These are phyloP conservation scores for Taiozyma sp. DNA, from an alignment of 1,139 yeast genomes.

Conservation along the genomic window DNA sequence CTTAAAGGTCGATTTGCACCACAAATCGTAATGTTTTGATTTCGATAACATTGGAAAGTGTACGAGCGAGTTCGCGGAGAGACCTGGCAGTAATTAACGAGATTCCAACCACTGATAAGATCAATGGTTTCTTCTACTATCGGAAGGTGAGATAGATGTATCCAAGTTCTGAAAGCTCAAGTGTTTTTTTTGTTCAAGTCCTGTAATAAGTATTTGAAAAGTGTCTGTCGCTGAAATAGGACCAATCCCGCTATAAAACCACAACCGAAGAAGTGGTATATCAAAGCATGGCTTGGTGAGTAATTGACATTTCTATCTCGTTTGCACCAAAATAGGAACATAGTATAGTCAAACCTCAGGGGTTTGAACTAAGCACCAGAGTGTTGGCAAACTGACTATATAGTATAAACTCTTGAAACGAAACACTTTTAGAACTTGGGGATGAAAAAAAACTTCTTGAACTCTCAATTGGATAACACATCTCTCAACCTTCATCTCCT, in stretches of 20 bases:
- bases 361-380: conserved; percentile 72
- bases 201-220: conserved; percentile 6
- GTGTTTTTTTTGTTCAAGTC: neutral
- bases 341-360: conserved; percentile 41
- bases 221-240: conserved; percentile 57
- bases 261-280: conserved; percentile 18
- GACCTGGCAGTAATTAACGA: neutral
- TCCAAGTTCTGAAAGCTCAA: neutral
- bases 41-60: neutral
- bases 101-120: neutral
- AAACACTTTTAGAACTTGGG: neutral
- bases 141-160: neutral
- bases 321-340: conserved; percentile 97
- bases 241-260: conserved; percentile 45
- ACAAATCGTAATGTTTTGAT: neutral
- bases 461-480: neutral
- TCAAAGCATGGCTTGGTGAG: conserved; percentile 56
- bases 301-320: conserved; percentile 69
- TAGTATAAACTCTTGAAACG: conserved; percentile 1
- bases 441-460: neutral
- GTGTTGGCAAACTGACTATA: conserved; percentile 76
- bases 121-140: neutral
- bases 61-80: neutral
- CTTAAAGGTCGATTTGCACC: neutral
- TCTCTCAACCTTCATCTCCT: neutral